phyloP scores from a whole-genome alignment of 2,329 filamentous ascomycete species.

The Lecanicillium sp. region DNA sequence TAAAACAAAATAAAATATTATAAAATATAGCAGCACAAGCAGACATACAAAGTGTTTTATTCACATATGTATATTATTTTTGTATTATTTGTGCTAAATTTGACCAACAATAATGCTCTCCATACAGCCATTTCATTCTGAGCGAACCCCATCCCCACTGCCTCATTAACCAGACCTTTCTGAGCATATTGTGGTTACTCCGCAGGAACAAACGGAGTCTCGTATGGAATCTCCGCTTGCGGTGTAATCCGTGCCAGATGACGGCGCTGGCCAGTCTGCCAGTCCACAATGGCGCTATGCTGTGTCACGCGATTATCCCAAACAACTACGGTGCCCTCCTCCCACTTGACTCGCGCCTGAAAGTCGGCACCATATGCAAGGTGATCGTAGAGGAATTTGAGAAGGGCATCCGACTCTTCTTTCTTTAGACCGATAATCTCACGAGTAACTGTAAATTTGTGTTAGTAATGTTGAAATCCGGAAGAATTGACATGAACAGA shows the following conservation, averaged over 20 bases:
- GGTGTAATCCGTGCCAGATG: slow-evolving; percentile 71
- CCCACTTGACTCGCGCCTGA: slow-evolving; percentile 64
- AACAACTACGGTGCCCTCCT: slow-evolving; percentile 63
- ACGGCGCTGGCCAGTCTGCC: slow-evolving; percentile 62
- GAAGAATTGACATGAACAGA: slow-evolving; percentile 1
- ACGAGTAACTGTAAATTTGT: slow-evolving; percentile 50
- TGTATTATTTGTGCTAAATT: too few relatives aligned
- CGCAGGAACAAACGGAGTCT: slow-evolving; percentile 8
- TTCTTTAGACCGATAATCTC: slow-evolving; percentile 71
- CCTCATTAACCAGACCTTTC: not conserved
- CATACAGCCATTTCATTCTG: not conserved
- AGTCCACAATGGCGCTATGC: slow-evolving; percentile 68
- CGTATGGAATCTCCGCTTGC: slow-evolving; percentile 49
- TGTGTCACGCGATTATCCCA: slow-evolving; percentile 73
- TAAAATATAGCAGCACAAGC: too few relatives aligned
- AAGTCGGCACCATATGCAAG: slow-evolving; percentile 45
- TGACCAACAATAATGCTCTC: not conserved
- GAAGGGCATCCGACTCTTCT: slow-evolving; percentile 64
- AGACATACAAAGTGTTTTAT: too few relatives aligned
- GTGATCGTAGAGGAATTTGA: slow-evolving; percentile 54
- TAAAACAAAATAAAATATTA: too few relatives aligned
- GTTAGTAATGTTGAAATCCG: not conserved
- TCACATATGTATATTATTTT: too few relatives aligned
- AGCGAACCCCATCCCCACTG: too few relatives aligned
- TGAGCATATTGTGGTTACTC: too few relatives aligned